Base-by-base conservation (phyloP, 371 early-diverging fungal genomes). In the Circinella minor region DNA sequence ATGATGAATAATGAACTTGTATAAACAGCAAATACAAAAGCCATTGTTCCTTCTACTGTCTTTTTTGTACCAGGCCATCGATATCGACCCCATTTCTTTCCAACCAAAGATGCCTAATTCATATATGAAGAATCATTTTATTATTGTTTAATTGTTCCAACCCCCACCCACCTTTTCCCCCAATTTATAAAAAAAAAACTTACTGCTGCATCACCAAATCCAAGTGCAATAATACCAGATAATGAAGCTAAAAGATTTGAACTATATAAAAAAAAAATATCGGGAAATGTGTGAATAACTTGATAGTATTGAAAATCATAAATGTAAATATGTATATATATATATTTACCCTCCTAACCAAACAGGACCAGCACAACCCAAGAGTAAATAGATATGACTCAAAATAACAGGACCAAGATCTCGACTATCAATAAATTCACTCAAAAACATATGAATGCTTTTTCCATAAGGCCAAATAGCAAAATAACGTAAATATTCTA, bases 281-380 rank as follows among this genome's bases (percentile, higher is more conserved):
- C n/a, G n/a, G n/a, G n/a, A n/a, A n/a, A n/a, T n/a, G n/a, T n/a
- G n/a, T n/a, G n/a, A n/a, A n/a, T n/a, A n/a, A n/a, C n/a, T n/a
- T n/a, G n/a, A n/a, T n/a, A n/a, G n/a, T n/a, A n/a, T n/a, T n/a
- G n/a, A n/a, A n/a, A n/a, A n/a, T n/a, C n/a, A n/a, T n/a, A n/a
- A n/a, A n/a, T n/a, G n/a, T n/a, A n/a, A n/a, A n/a, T n/a, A n/a
- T n/a, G n/a, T n/a, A n/a, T 5, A 15, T 17, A 8, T 15, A 51
- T 13, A 15, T 8, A 63, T 71, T 46, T 81, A 85, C 81, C 91
- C 82, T 70, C 86, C 88, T 13, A 96, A 77, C 96, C 96, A 98
- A 18, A 96, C 91, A 0, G 96, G 94, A 8, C 88, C 76, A 11
- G 96, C 96, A 75, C 98, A 97, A 1, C 98, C 98, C 17, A 95